Base-by-base conservation (phyloP, 805 yeast genomes). In the Candida mattraensis region DNA sequence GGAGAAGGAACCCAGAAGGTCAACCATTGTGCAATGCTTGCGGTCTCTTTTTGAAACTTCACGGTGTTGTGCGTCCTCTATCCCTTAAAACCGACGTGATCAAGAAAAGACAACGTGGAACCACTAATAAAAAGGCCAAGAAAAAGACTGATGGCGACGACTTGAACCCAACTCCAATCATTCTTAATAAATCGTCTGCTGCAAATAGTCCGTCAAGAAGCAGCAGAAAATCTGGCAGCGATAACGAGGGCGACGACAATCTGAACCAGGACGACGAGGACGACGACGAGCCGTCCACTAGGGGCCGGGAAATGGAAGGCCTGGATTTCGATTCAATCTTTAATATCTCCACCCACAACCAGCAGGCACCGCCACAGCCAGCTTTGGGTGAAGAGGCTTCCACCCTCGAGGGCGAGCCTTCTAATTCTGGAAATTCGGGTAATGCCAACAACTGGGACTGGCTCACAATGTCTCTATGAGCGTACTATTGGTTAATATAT, bases 21-120 rank as follows among this genome's bases (percentile, higher is more conserved):
- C 83, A 86, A 53, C 94, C 96, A 0, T 66, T 91, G 40, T 91
- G 98, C 64, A 91, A 91, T 60, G 98, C 99, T 0, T 91, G 99
- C 66, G 99, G 98, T 0, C 67, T 91, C 42, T 91, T 91, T 51
- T 72, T 86, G 53, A 91, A 91, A 60, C 67, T 91, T 16, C 98
- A 91, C 54, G 98, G 97, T n/a, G 91, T 87, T 3, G 94, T 87
- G 44, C 70, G 98, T 39, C 99, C 99, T 0, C 67, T 91, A 33
- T 83, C 95, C 10, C 67, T 58, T 27, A 58, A 58, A 35, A 85
- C 97, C 0, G 96, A 89, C 57, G 93, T 89, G 1, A 89, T 91
- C 37, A 87, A 88, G 60, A 87, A 88, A 61, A 74, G 99, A 50
- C 95, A 89, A 60, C 71, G 96, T 33, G 71, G 76, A 22, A 21